A percentile compares a stretch with the other conserved stretches of the same genome.
Evolutionary conservation across 2,329 filamentous ascomycete genomes (phyloP).

Genomic region (Pezicula rhizophila): DNA sequence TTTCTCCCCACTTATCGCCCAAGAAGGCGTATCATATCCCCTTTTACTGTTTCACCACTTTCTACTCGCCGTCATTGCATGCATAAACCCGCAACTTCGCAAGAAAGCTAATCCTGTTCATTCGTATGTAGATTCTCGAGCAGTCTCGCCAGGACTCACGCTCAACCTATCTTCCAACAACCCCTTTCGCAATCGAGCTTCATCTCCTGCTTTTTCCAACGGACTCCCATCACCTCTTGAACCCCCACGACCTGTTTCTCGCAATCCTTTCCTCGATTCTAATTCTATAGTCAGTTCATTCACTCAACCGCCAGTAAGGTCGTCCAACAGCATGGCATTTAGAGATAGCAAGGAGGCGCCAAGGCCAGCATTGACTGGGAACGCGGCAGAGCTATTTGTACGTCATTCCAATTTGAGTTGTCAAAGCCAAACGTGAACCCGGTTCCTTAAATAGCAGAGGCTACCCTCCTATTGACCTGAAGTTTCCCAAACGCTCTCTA

Average conservation of each 20-base stretch:
- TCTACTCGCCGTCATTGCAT: slow-evolving; percentile 16
- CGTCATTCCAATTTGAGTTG: slow-evolving; percentile 33
- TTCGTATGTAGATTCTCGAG: slow-evolving; percentile 18
- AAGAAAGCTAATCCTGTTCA: slow-evolving; percentile 23
- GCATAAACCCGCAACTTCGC: slow-evolving; percentile 19
- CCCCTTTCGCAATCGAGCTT: slow-evolving; percentile 68
- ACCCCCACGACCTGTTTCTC: slow-evolving; percentile 55
- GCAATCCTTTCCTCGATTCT: slow-evolving; percentile 69
- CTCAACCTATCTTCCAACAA: slow-evolving; percentile 71
- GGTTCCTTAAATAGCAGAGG: neutral
- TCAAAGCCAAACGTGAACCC: slow-evolving; percentile 9
- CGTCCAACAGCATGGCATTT: slow-evolving; percentile 44
- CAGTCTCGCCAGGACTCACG: slow-evolving; percentile 47
- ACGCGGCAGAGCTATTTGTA: slow-evolving; percentile 73
- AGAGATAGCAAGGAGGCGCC: slow-evolving; percentile 30
- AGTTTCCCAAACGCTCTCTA: slow-evolving; percentile 14
- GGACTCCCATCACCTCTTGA: slow-evolving; percentile 52
- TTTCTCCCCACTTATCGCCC: slow-evolving; percentile 21
- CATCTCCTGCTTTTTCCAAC: slow-evolving; percentile 46
- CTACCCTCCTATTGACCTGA: neutral
- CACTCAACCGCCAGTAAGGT: slow-evolving; percentile 14
- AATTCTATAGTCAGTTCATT: slow-evolving; percentile 16
- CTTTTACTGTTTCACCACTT: slow-evolving; percentile 23
- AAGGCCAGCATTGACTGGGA: slow-evolving; percentile 35
- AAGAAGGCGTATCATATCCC: slow-evolving; percentile 24